A percentile compares a stretch with the other conserved stretches of the same genome.
Conservation (phyloP, 257 asterid species). For the Echium plantagineum region DNA sequence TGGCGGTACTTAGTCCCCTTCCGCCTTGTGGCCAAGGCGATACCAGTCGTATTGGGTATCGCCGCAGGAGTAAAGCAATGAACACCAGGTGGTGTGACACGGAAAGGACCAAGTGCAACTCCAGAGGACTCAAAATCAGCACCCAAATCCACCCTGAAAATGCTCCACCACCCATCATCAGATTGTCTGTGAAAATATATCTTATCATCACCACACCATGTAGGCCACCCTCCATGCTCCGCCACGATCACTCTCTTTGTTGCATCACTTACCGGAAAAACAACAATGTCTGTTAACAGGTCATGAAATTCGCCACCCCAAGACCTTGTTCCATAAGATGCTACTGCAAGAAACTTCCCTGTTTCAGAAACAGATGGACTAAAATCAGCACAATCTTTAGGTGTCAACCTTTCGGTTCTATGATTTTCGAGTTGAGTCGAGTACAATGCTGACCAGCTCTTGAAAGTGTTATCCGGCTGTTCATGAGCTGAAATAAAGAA, state of each 20-base stretch:
- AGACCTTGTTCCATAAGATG: slow-evolving; percentile 40
- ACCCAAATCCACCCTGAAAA: slow-evolving; percentile 39
- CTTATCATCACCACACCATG: slow-evolving; percentile 54
- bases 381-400: slow-evolving; percentile 45
- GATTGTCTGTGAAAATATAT: slow-evolving; percentile 60
- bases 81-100: slow-evolving; percentile 68
- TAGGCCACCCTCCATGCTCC: slow-evolving; percentile 74
- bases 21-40: slow-evolving; percentile 69
- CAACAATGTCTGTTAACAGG: slow-evolving; percentile 52
- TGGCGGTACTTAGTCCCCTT: slow-evolving; percentile 50
- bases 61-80: slow-evolving; percentile 80
- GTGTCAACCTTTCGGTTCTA: slow-evolving; percentile 36
- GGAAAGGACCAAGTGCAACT: slow-evolving; percentile 21
- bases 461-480: slow-evolving; percentile 29
- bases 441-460: slow-evolving; percentile 61
- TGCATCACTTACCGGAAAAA: slow-evolving; percentile 38
- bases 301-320: slow-evolving; percentile 69
- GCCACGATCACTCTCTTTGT: slow-evolving; percentile 26
- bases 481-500: slow-evolving; percentile 65
- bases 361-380: slow-evolving; percentile 58
- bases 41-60: slow-evolving; percentile 19
- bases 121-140: slow-evolving; percentile 11
- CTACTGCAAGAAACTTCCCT: slow-evolving; percentile 62
- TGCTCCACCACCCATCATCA: slow-evolving; percentile 95
- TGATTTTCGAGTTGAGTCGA: slow-evolving; percentile 14